Evolutionary conservation across 1,284 basidiomycete species (phyloP).

Genomic region (Naganishia albida): DNA sequence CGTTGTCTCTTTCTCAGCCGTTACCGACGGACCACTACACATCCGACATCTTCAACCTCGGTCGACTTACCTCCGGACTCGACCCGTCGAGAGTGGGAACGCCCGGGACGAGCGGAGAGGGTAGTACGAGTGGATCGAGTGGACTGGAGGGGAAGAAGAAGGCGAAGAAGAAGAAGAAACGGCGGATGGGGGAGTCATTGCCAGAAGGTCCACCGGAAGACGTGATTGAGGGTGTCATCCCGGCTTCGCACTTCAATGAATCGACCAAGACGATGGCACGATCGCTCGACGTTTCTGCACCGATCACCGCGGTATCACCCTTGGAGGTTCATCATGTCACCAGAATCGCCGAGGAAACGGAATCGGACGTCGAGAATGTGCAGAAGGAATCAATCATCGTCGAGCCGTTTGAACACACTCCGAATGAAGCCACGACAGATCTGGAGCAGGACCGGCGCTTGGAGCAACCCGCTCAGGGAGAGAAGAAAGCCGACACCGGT

Average conservation of each 20-base stretch:
- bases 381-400: conserved; percentile 24
- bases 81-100: neutral
- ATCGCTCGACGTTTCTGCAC: neutral
- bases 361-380: conserved; percentile 2
- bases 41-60: no score
- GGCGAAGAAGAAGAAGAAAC: conserved; percentile 22
- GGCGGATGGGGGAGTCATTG: neutral
- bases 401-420: neutral
- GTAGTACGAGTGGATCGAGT: no score
- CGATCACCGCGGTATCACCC: neutral
- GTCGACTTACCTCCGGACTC: conserved; percentile 3
- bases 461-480: neutral
- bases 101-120: conserved; percentile 21
- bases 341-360: neutral
- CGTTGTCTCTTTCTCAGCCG: conserved; percentile 15
- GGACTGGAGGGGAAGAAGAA: conserved; percentile 20
- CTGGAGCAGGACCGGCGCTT: neutral
- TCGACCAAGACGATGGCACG: no score
- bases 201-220: neutral
- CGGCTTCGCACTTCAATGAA: neutral
- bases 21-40: conserved; percentile 21
- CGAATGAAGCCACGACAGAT: no score
- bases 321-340: neutral
- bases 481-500: no score
- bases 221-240: neutral